phyloP scores from a whole-genome alignment of 2,329 filamentous ascomycete genomes.

The Fonsecaea monophora region DNA sequence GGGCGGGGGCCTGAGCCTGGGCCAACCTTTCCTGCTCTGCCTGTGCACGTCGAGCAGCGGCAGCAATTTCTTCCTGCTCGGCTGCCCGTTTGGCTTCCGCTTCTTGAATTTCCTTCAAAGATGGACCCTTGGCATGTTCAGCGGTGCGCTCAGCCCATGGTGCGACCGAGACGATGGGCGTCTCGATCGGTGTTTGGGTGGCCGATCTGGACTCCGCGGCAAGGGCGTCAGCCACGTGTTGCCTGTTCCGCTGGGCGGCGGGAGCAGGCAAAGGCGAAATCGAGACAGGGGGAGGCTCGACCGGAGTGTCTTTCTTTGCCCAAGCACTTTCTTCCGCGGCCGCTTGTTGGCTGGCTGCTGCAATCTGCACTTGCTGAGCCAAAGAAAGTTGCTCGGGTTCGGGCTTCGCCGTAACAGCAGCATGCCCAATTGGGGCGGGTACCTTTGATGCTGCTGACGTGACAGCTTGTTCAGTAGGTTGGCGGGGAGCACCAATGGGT shows the following conservation, averaged over 20 bases:
- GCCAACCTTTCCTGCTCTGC: slow-evolving; percentile 75
- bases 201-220: slow-evolving; percentile 72
- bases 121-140: slow-evolving; percentile 80
- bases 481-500: slow-evolving; percentile 45
- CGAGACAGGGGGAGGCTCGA: slow-evolving; percentile 74
- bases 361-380: slow-evolving; percentile 84
- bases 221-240: slow-evolving; percentile 79
- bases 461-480: slow-evolving; percentile 42
- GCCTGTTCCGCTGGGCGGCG: slow-evolving; percentile 81
- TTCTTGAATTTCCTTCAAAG: slow-evolving; percentile 95
- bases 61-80: slow-evolving; percentile 81
- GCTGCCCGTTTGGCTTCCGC: slow-evolving; percentile 92
- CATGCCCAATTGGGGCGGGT: slow-evolving; percentile 30
- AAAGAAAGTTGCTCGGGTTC: slow-evolving; percentile 67
- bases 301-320: slow-evolving; percentile 63
- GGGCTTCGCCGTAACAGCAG: slow-evolving; percentile 37
- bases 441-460: slow-evolving; percentile 29
- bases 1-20: slow-evolving; percentile 67
- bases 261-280: slow-evolving; percentile 85
- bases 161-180: slow-evolving; percentile 75
- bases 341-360: slow-evolving; percentile 52
- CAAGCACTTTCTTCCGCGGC: slow-evolving; percentile 48
- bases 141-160: slow-evolving; percentile 90
- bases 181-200: slow-evolving; percentile 75
- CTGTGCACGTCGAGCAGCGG: slow-evolving; percentile 73